Evolutionary conservation across 192 early-diverging fungal species (phyloP).

Genomic region (Coemansia sp.): DNA sequence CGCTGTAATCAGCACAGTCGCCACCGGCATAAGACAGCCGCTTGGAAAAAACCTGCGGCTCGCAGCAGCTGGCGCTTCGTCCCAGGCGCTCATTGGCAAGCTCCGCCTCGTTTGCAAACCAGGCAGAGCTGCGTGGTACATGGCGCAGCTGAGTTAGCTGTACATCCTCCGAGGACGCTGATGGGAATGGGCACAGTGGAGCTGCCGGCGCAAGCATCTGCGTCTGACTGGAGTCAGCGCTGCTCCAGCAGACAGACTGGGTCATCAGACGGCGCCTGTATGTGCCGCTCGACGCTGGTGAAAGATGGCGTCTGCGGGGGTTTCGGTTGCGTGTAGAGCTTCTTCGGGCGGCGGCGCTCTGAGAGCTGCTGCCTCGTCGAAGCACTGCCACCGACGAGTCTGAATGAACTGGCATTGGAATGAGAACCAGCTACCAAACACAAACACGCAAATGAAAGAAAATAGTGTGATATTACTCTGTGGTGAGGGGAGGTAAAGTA

Average conservation of each 20-base stretch:
- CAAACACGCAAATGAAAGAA: neutral
- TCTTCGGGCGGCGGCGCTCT: constrained; percentile 6
- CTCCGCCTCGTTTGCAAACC: constrained; percentile 7
- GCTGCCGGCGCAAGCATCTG: constrained; percentile 8
- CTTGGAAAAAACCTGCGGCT: constrained; percentile 5
- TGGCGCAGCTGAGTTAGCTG: neutral
- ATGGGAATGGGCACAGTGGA: neutral
- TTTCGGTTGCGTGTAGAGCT: constrained; percentile 12
- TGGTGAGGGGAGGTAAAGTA: too few relatives aligned
- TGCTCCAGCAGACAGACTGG: constrained; percentile 11
- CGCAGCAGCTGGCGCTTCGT: constrained; percentile 35
- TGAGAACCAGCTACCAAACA: neutral
- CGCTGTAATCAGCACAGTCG: constrained; percentile 5
- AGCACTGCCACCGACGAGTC: constrained; percentile 11
- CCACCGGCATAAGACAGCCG: constrained; percentile 9
- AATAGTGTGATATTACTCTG: neutral
- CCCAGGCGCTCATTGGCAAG: constrained; percentile 6
- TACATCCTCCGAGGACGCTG: neutral
- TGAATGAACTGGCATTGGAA: constrained; percentile 12
- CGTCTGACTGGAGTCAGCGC: neutral
- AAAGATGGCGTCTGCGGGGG: constrained; percentile 9
- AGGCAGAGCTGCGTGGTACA: neutral
- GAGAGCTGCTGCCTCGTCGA: constrained; percentile 13
- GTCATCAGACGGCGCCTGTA: constrained; percentile 27
- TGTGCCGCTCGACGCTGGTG: constrained; percentile 21